Evolutionary conservation across 305 asterid genomes (phyloP), one percentile per base, ranked within the genome.

Genomic region (Fraxinus ornus): DNA sequence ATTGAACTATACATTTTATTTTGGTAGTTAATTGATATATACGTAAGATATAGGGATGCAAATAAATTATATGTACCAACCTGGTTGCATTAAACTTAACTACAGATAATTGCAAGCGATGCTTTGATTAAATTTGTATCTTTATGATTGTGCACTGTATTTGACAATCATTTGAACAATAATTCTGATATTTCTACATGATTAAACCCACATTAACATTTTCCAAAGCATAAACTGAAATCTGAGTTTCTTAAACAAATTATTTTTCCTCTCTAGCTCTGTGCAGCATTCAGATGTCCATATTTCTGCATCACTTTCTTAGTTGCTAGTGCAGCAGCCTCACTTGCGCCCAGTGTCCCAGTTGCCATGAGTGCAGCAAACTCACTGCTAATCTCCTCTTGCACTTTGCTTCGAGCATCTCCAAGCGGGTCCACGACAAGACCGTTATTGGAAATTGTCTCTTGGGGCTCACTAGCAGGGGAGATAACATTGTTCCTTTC

Each of bases 271-370:
- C 30, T 80, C 86, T 90, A 91, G 86, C 90, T 89, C 84, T 83
- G 89, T n/a, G 95, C 94, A 57, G 88, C 84, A 77, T 77, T 83
- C 84, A 75, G 81, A 78, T 91, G 88, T 10, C 97, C 97, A 47
- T 93, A 88, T 85, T 87, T 92, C 62, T 91, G 90, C 98, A 95
- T 92, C 66, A 93, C 97, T 86, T 89, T 90, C 85, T 89, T 92
- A 15, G 98, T 91, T 44, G 98, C 98, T 73, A 96, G 79, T 30
- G 98, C 95, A 0, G 98, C 99, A 80, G 99, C 98, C 85, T 96
- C 98, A 78, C 99, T 94, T 2, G 98, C 98, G 74, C 94, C 92
- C 62, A 93, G 26, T 0, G 98, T 90, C 41, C 99, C 99, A 3
- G 89, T 84, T 28, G 97, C 98, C 99, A 95, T 95, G 37, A 95